Percentiles rank a stretch among this genome's conserved stretches.
phyloP scores from a whole-genome alignment of 2,329 filamentous ascomycete genomes.

The Monosporascus cannonballus region DNA sequence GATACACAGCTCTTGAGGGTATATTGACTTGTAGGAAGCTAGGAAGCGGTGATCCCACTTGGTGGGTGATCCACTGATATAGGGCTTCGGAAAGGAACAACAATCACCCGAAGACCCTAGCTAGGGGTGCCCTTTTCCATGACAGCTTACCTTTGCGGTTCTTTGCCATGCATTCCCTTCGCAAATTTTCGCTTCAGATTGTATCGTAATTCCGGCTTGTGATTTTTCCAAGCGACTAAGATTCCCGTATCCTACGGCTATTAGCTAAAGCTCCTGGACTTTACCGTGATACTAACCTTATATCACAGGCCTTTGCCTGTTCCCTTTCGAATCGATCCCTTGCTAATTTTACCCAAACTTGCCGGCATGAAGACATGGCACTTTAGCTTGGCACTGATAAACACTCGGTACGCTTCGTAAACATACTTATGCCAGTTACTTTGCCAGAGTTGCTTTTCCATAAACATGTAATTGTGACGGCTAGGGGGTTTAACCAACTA shows the following conservation, averaged over 20 bases:
- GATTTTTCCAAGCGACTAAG: conserved; percentile 3
- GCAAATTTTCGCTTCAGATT: not conserved
- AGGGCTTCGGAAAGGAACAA: too few relatives aligned
- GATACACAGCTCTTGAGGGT: too few relatives aligned
- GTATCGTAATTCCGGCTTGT: not conserved
- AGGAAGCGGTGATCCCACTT: too few relatives aligned
- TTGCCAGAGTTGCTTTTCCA: conserved; percentile 6
- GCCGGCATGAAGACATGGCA: conserved; percentile 2
- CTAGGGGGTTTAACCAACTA: too few relatives aligned
- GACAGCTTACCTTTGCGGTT: not conserved
- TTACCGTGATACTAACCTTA: not conserved
- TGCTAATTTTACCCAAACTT: conserved; percentile 2
- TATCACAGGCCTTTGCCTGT: conserved; percentile 4
- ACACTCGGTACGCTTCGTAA: conserved; percentile 2
- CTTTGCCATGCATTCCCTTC: not conserved
- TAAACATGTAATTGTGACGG: too few relatives aligned
- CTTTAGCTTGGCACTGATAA: conserved; percentile 4
- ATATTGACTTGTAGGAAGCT: too few relatives aligned
- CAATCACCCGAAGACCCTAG: too few relatives aligned
- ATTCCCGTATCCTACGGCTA: conserved; percentile 1
- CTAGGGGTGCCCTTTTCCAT: too few relatives aligned
- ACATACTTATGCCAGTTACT: conserved; percentile 2
- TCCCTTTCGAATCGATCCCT: conserved; percentile 1
- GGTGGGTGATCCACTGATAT: too few relatives aligned
- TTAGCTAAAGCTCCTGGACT: not conserved